These are phyloP conservation scores for Barnettozyma vustinii DNA, from an alignment of 805 yeast genomes.

Conservation along the genomic window DNA sequence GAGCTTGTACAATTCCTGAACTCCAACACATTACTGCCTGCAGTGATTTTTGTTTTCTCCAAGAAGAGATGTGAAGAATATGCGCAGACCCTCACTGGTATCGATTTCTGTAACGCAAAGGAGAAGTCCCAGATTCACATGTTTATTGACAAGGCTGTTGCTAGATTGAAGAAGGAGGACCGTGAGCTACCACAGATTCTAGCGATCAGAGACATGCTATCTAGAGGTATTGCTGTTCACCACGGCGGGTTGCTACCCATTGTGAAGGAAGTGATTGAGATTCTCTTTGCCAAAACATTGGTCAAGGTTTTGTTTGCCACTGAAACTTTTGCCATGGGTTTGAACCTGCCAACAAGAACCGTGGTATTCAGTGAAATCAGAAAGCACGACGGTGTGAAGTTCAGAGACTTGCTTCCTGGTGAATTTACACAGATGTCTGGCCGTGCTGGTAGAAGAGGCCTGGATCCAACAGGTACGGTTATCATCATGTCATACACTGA, in stretches of 20 bases:
- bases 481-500: constrained; percentile 80
- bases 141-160: constrained; percentile 86
- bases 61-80: constrained; percentile 91
- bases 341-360: constrained; percentile 93
- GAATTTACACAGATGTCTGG: constrained; percentile 99
- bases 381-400: constrained; percentile 85
- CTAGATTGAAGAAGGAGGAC: constrained; percentile 86
- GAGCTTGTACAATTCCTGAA: constrained; percentile 67
- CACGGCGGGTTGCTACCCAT: constrained; percentile 93
- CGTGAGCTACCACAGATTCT: constrained; percentile 89
- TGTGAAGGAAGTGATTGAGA: constrained; percentile 89
- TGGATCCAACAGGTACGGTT: constrained; percentile 91
- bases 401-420: constrained; percentile 84
- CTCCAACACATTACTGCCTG: constrained; percentile 73
- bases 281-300: constrained; percentile 77
- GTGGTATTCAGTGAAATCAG: constrained; percentile 83
- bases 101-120: constrained; percentile 76
- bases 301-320: constrained; percentile 93
- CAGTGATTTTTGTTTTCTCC: constrained; percentile 89
- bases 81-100: constrained; percentile 68
- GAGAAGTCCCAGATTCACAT: constrained; percentile 90
- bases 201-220: constrained; percentile 72
- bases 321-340: constrained; percentile 98
- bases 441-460: constrained; percentile 96
- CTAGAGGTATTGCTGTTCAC: constrained; percentile 93